Percentiles rank a stretch among this genome's conserved stretches.
These are phyloP conservation scores for Yamadazyma takamatsuzukensis DNA, from an alignment of 805 yeast genomes.

Conservation along the genomic window DNA sequence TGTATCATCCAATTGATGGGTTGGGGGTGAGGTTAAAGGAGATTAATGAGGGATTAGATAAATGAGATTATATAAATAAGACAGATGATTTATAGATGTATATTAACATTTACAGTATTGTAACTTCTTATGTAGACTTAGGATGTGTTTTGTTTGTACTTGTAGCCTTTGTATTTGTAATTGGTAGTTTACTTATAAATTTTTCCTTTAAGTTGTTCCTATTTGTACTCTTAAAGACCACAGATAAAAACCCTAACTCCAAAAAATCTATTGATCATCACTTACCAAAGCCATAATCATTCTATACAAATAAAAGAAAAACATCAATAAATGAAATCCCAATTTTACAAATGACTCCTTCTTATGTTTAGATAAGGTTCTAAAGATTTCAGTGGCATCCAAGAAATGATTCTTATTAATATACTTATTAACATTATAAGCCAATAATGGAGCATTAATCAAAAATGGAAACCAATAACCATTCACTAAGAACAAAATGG, in stretches of 20 bases:
- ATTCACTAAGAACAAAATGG: slow-evolving; percentile 68
- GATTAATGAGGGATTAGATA: slow-evolving; percentile 21
- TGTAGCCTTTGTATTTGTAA: too few relatives aligned
- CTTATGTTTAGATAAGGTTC: slow-evolving; percentile 90
- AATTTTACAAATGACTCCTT: slow-evolving; percentile 86
- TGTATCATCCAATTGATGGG: slow-evolving; percentile 25
- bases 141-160: too few relatives aligned
- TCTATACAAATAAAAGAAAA: slow-evolving; percentile 93
- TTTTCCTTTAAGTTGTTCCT: too few relatives aligned
- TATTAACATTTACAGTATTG: too few relatives aligned
- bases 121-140: too few relatives aligned
- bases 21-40: slow-evolving; percentile 16
- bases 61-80: too few relatives aligned
- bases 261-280: slow-evolving; percentile 37
- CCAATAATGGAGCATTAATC: slow-evolving; percentile 77
- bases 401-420: slow-evolving; percentile 76
- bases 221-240: too few relatives aligned
- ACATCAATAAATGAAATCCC: slow-evolving; percentile 86
- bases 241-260: not conserved
- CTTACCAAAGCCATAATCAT: slow-evolving; percentile 91
- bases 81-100: too few relatives aligned
- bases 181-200: too few relatives aligned
- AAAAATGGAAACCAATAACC: slow-evolving; percentile 92
- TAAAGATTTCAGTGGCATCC: slow-evolving; percentile 96
- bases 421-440: slow-evolving; percentile 79